Conservation (phyloP, 305 asterid genomes). For the Fraxinus velutina region DNA sequence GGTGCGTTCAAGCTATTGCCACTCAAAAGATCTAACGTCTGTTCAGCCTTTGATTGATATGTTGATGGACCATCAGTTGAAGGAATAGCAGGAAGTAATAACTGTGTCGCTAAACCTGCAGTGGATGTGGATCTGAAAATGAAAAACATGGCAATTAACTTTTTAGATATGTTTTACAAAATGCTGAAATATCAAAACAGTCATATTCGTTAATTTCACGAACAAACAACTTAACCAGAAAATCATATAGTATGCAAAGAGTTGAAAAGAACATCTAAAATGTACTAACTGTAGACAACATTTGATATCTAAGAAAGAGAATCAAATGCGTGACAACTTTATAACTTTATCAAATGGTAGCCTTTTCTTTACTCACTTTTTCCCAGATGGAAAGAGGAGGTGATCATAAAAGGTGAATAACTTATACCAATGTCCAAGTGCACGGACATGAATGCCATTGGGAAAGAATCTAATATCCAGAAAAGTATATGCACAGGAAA, state of each 20-base stretch:
- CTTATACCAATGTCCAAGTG: background rate
- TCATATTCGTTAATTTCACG: background rate
- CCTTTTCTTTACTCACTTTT: background rate
- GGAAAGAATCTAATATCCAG: conserved; percentile 7
- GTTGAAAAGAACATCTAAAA: conserved; percentile 10
- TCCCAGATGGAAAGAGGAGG: background rate
- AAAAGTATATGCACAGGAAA: background rate
- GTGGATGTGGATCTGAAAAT: conserved; percentile 60
- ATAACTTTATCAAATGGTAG: background rate
- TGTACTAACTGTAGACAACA: background rate
- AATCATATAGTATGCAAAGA: background rate
- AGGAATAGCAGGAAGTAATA: conserved; percentile 55
- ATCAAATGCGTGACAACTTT: background rate
- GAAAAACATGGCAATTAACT: background rate
- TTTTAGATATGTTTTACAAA: background rate
- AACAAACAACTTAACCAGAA: conserved; percentile 7
- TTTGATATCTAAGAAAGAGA: background rate
- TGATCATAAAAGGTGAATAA: background rate
- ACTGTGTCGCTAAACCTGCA: conserved; percentile 52
- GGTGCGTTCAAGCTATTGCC: conserved; percentile 63
- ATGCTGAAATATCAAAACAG: background rate
- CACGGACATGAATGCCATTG: background rate
- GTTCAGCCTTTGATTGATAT: conserved; percentile 49
- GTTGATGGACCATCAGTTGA: conserved; percentile 44
- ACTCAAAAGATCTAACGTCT: conserved; percentile 84